These are phyloP conservation scores for Oxyria digyna DNA, from an alignment of 148 eudicot genomes.

Conservation along the genomic window DNA sequence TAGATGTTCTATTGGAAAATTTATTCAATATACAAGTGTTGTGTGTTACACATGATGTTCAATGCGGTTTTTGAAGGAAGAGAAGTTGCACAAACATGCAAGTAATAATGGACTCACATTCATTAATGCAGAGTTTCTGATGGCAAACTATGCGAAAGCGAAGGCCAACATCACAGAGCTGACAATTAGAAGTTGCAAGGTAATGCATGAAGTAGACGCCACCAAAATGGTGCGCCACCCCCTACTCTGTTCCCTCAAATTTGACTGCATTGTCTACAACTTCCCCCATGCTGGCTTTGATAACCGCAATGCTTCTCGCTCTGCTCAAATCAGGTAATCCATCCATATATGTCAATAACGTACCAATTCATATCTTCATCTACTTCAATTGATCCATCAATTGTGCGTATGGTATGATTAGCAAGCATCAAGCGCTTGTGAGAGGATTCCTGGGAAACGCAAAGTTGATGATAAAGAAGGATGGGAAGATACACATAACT, in stretches of 20 bases:
- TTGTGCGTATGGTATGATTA: background rate
- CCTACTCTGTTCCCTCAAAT: background rate
- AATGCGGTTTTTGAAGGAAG: no score
- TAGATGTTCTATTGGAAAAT: no score
- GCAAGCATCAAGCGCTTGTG: conserved; percentile 12
- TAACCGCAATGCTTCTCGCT: background rate
- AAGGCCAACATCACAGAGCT: background rate
- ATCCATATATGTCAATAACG: no score
- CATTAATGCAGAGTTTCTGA: background rate
- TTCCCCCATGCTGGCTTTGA: background rate
- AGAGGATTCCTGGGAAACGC: conserved; percentile 15
- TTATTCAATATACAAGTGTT: no score
- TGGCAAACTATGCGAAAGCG: background rate
- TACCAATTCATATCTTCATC: no score
- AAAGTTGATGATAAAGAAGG: conserved; percentile 10
- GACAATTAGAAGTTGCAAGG: background rate
- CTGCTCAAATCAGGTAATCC: background rate
- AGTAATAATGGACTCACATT: no score
- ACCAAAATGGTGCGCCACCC: background rate
- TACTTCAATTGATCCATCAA: background rate
- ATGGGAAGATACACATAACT: conserved; percentile 19
- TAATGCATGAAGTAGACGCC: background rate
- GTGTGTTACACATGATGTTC: no score
- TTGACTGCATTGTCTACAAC: background rate
- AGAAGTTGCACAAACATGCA: no score